Conservation (phyloP, 164 flowering plant genomes). For the Aristolochia fimbriata region DNA sequence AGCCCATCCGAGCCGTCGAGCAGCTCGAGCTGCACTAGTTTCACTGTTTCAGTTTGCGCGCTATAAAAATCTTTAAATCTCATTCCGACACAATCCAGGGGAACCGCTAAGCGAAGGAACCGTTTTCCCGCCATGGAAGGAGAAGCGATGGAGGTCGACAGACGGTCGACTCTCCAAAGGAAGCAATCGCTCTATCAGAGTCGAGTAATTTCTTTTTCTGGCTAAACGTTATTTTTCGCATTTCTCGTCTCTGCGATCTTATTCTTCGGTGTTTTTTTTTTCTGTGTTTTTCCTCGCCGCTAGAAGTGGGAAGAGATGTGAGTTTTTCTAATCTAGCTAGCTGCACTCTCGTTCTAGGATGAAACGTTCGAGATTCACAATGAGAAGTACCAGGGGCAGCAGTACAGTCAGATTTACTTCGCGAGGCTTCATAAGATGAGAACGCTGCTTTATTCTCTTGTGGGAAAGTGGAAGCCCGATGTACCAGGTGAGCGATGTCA, state of each 20-base stretch:
- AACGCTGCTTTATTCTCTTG: slow-evolving; percentile 51
- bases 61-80: too few relatives aligned
- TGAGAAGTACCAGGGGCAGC: slow-evolving; percentile 85
- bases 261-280: background rate
- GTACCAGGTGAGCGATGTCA: slow-evolving; percentile 37
- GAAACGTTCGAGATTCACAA: slow-evolving; percentile 57
- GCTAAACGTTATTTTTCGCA: background rate
- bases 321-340: background rate
- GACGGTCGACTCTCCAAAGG: slow-evolving; percentile 23
- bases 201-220: slow-evolving; percentile 28
- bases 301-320: background rate
- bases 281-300: background rate
- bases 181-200: slow-evolving; percentile 47
- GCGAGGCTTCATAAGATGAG: slow-evolving; percentile 71
- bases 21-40: too few relatives aligned
- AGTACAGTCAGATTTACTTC: slow-evolving; percentile 93
- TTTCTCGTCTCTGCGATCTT: background rate
- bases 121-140: slow-evolving; percentile 22
- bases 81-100: too few relatives aligned
- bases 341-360: slow-evolving; percentile 31
- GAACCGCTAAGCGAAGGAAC: too few relatives aligned
- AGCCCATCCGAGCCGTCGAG: too few relatives aligned
- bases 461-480: slow-evolving; percentile 73
- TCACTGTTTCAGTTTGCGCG: too few relatives aligned
- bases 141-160: slow-evolving; percentile 44